Base-by-base conservation (phyloP, 352 stramenopile species). In the Phytophthora niederhauseri region DNA sequence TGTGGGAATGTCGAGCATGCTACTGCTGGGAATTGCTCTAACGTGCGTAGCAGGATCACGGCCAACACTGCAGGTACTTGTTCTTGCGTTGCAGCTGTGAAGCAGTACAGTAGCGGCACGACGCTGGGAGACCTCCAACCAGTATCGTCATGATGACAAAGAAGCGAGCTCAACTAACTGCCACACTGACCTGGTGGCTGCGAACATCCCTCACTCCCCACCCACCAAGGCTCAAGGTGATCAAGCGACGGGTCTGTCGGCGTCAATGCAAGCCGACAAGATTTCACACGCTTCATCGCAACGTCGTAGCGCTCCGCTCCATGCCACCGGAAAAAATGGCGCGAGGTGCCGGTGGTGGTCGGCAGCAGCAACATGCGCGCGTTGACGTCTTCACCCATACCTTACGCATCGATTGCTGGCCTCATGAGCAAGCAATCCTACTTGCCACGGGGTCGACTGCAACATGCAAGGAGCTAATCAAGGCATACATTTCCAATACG, bases 401-500 rank as follows among this genome's bases (percentile, higher is more conserved):
- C n/a, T n/a, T n/a, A n/a, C n/a, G n/a, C n/a, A 50, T 8, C 14
- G 7, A 22, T 50, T 24, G 43, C 43, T 50, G 15, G 14, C 43
- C 8, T 15, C 6, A 31, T 54, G 48, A 54, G 22, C 24, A 54
- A 20, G n/a, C 46, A 30, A 28, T 15, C 12, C 36, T 17, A 17
- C 5, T 24, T 15, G 19, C 8, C 22, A 52, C 7, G 6, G 12
- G 22, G 48, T 54, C 48, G 34, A 54, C 14, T 54, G 22, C 20
- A 54, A 53, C 11, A 22, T 54, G 3, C 46, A 31, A 17, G 8
- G 22, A n/a, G n/a, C n/a, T n/a, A n/a, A n/a, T n/a, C n/a, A n/a
- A n/a, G n/a, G n/a, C n/a, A n/a, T n/a, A 49, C 46, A 56, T 64
- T 54, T 56, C 61, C 38, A 61, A 70, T 55, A 60, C 22, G 28